Evolutionary conservation across 1,284 basidiomycete genomes (phyloP).

Genomic region (Apiotrichum siamense): DNA sequence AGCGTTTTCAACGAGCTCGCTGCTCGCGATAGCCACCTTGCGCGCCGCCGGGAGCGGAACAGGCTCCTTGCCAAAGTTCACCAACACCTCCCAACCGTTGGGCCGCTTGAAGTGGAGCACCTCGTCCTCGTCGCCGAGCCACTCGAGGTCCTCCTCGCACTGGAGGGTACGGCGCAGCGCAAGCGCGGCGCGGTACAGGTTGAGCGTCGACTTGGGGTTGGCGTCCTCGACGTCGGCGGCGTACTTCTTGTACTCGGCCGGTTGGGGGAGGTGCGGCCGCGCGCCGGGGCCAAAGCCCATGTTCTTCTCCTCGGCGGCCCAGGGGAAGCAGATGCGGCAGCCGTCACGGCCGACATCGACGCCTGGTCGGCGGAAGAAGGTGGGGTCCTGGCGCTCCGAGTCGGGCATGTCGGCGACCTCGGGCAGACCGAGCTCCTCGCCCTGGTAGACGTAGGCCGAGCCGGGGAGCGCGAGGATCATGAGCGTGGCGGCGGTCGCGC

Average conservation of each 20-base stretch:
- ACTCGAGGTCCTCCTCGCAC: constrained; percentile 31
- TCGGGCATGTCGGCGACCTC: constrained; percentile 35
- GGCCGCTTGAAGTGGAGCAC: constrained; percentile 32
- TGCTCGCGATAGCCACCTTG: constrained; percentile 22
- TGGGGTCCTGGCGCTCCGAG: constrained; percentile 35
- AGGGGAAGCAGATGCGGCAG: constrained; percentile 34
- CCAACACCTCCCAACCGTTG: constrained; percentile 38
- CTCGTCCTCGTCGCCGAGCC: constrained; percentile 20
- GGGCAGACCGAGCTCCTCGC: constrained; percentile 40
- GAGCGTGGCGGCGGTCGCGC: constrained; percentile 32
- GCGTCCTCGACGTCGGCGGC: constrained; percentile 30
- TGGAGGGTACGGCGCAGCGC: constrained; percentile 26
- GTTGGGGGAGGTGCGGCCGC: constrained; percentile 30
- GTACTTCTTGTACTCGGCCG: constrained; percentile 25
- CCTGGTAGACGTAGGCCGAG: constrained; percentile 42
- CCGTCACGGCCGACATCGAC: constrained; percentile 37
- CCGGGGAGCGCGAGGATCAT: constrained; percentile 40
- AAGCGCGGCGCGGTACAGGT: constrained; percentile 32
- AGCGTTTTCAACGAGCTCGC: constrained; percentile 9
- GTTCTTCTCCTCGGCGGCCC: constrained; percentile 14
- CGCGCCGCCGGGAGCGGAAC: constrained; percentile 24
- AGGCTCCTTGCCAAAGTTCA: constrained; percentile 28
- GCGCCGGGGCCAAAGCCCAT: constrained; percentile 29
- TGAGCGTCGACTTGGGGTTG: constrained; percentile 28
- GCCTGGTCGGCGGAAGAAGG: constrained; percentile 33